Conservation (phyloP, 2,329 filamentous ascomycete species). For the Aspergillus unguis region DNA sequence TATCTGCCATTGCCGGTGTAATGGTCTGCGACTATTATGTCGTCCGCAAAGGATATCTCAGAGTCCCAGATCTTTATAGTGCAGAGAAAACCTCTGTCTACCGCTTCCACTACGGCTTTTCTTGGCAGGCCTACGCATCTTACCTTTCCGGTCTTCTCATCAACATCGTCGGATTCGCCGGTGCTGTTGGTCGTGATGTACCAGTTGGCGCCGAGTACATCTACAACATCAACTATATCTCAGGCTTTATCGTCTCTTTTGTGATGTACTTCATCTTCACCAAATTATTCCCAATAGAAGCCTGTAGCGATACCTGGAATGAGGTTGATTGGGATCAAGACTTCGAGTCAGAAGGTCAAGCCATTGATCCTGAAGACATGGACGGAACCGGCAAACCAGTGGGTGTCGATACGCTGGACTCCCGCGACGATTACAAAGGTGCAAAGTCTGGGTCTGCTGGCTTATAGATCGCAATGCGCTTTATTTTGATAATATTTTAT, state of each 20-base stretch:
- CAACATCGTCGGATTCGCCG: constrained; percentile 89
- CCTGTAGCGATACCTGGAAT: constrained; percentile 71
- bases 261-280: constrained; percentile 68
- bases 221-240: constrained; percentile 89
- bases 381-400: constrained; percentile 10
- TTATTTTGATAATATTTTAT: constrained; percentile 2
- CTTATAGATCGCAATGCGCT: constrained; percentile 10
- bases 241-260: constrained; percentile 70
- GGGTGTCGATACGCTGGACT: constrained; percentile 10
- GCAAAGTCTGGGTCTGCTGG: constrained; percentile 15
- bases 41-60: constrained; percentile 76
- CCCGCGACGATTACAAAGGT: constrained; percentile 21
- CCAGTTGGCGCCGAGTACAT: constrained; percentile 78
- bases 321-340: constrained; percentile 57
- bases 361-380: constrained; percentile 29
- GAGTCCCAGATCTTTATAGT: constrained; percentile 75
- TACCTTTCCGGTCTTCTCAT: constrained; percentile 81
- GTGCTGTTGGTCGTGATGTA: constrained; percentile 68
- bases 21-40: constrained; percentile 86
- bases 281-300: constrained; percentile 67
- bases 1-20: constrained; percentile 91
- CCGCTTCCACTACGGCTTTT: constrained; percentile 68
- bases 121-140: constrained; percentile 79
- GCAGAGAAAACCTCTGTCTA: constrained; percentile 61
- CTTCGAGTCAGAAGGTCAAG: constrained; percentile 32